Conservation (phyloP, 164 flowering plant genomes). For the Akebia trifoliata region DNA sequence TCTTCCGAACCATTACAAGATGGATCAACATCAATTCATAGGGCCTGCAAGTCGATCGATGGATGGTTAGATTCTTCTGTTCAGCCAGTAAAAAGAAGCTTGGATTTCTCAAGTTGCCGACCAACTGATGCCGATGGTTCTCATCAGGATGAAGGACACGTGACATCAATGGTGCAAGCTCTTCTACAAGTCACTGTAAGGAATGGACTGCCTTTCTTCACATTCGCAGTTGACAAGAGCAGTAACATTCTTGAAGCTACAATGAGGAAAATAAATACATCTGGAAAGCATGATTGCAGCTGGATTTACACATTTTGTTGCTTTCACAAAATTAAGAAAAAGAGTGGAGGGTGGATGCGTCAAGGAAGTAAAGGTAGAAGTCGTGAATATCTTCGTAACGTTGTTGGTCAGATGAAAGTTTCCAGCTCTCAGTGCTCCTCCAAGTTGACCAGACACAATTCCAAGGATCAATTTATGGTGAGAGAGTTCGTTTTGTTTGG, state of each 20-base stretch:
- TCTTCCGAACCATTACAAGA: constrained; percentile 17
- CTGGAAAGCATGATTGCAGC: constrained; percentile 37
- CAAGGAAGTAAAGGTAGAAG: constrained; percentile 53
- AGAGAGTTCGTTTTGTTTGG: constrained; percentile 53
- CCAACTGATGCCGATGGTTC: constrained; percentile 14
- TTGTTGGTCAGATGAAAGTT: constrained; percentile 65
- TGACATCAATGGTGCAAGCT: constrained; percentile 41
- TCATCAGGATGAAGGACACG: constrained; percentile 20
- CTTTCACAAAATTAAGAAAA: constrained; percentile 58
- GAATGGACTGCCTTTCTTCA: constrained; percentile 60
- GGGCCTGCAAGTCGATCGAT: constrained; percentile 8
- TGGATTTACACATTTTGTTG: constrained; percentile 48
- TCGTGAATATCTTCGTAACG: constrained; percentile 38
- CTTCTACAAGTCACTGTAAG: constrained; percentile 47
- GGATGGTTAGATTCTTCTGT: constrained; percentile 7
- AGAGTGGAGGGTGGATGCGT: constrained; percentile 57
- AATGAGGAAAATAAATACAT: constrained; percentile 26
- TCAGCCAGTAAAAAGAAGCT: constrained; percentile 24
- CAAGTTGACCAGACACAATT: constrained; percentile 15
- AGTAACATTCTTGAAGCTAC: constrained; percentile 53
- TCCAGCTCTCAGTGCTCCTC: constrained; percentile 18
- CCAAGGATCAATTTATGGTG: constrained; percentile 18
- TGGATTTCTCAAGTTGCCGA: constrained; percentile 16
- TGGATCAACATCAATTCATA: constrained; percentile 7
- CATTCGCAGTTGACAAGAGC: constrained; percentile 44